These are phyloP conservation scores for Phytomonas sp. DNA, from an alignment of 208 protist genomes.

Conservation along the genomic window DNA sequence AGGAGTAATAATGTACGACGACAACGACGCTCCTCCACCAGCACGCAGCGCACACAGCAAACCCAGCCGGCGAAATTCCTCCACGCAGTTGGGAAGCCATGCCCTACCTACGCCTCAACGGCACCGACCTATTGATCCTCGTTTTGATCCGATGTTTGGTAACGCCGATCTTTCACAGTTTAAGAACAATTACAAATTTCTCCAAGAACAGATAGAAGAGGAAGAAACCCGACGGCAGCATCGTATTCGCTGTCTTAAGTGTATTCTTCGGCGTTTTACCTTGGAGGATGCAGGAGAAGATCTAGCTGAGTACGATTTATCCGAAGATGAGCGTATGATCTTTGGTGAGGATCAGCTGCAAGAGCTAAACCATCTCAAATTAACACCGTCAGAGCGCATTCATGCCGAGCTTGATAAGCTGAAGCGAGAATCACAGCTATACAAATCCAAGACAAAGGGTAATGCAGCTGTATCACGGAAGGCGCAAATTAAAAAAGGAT, in stretches of 20 bases:
- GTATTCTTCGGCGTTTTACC: conserved; percentile 53
- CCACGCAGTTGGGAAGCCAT: neutral
- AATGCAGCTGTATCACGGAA: conserved; percentile 28
- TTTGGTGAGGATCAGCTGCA: conserved; percentile 63
- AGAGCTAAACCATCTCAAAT: conserved; percentile 48
- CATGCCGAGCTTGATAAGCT: conserved; percentile 51
- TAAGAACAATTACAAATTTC: conserved; percentile 73
- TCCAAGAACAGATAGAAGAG: conserved; percentile 57
- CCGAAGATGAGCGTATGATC: conserved; percentile 64
- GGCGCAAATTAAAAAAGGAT: conserved; percentile 29
- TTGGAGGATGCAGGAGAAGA: conserved; percentile 61
- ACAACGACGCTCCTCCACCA: conserved; percentile 66
- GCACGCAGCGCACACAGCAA: conserved; percentile 51
- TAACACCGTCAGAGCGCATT: conserved; percentile 38
- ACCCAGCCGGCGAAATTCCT: conserved; percentile 14
- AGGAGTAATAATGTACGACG: conserved; percentile 11
- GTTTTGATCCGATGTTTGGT: conserved; percentile 68
- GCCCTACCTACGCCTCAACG: conserved; percentile 3
- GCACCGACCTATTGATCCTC: conserved; percentile 45
- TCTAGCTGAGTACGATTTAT: conserved; percentile 73
- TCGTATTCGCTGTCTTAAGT: conserved; percentile 61
- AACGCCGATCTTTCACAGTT: conserved; percentile 44
- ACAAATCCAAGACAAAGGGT: conserved; percentile 36
- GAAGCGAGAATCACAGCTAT: conserved; percentile 61
- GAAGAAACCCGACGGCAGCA: conserved; percentile 58